These are phyloP conservation scores for Plasmodium coatneyi DNA, from an alignment of 169 alveolate species.

Conservation along the genomic window DNA sequence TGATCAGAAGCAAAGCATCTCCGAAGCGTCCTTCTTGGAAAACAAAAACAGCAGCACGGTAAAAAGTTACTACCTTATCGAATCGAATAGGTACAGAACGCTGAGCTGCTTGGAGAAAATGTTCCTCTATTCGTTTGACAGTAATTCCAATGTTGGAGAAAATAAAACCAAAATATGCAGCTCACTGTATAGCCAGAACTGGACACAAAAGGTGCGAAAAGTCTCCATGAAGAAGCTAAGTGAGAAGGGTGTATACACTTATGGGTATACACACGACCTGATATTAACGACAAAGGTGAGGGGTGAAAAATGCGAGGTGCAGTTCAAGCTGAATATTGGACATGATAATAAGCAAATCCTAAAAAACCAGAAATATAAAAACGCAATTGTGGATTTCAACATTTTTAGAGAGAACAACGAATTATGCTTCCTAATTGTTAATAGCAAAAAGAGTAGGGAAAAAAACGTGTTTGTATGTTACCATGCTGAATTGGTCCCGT, in stretches of 20 bases:
- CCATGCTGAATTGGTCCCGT: conserved; percentile 51
- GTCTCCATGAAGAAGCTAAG: conserved; percentile 17
- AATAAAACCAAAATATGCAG: conserved; percentile 40
- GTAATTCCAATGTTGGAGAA: background rate
- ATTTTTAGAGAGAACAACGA: conserved; percentile 64
- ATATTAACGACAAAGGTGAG: background rate
- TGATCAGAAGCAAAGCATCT: background rate
- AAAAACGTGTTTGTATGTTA: conserved; percentile 38
- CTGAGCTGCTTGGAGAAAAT: conserved; percentile 74
- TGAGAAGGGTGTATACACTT: background rate
- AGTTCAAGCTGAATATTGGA: conserved; percentile 11
- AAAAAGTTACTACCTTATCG: conserved; percentile 1
- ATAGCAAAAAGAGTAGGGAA: background rate
- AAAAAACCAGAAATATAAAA: background rate
- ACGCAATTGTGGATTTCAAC: conserved; percentile 36
- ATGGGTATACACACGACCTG: conserved; percentile 57
- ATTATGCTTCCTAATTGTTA: conserved; percentile 46
- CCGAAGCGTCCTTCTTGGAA: conserved; percentile 19
- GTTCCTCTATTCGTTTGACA: conserved; percentile 26
- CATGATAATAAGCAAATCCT: background rate
- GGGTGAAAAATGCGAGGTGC: conserved; percentile 10
- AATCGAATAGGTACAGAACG: conserved; percentile 51
- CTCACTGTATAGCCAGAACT: conserved; percentile 24
- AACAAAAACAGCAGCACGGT: background rate
- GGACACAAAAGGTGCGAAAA: conserved; percentile 17